Conservation (phyloP, 2,329 filamentous ascomycete species). For the Aureobasidium namibiae region DNA sequence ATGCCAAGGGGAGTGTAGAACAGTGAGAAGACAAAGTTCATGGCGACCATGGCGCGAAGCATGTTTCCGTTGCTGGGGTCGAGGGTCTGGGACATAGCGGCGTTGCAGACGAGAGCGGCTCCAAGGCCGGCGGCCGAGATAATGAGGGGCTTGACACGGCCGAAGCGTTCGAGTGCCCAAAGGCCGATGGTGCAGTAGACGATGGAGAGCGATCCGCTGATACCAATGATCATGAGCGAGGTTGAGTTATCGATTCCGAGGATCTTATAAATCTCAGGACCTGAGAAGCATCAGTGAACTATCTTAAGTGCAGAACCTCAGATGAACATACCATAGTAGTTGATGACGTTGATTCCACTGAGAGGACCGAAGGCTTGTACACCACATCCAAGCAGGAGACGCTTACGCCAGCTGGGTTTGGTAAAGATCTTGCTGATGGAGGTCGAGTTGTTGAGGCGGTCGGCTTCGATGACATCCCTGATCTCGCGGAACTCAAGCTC, state of each 20-base stretch:
- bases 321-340: conserved; percentile 15
- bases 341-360: conserved; percentile 15
- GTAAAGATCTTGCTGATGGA: conserved; percentile 52
- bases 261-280: conserved; percentile 17
- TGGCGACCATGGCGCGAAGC: conserved; percentile 38
- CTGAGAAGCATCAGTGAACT: too few species aligned
- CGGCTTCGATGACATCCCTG: conserved; percentile 52
- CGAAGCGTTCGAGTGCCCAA: conserved; percentile 33
- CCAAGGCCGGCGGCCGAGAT: conserved; percentile 37
- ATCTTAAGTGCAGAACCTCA: too few species aligned
- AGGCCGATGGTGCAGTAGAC: conserved; percentile 19
- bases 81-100: conserved; percentile 32
- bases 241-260: conserved; percentile 16
- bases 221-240: conserved; percentile 18
- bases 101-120: conserved; percentile 32
- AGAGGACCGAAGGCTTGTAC: conserved; percentile 16
- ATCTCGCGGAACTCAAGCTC: conserved; percentile 52
- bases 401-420: conserved; percentile 46
- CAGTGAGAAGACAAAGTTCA: conserved; percentile 40
- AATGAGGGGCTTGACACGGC: conserved; percentile 42
- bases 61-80: conserved; percentile 28
- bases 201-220: conserved; percentile 17
- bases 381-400: conserved; percentile 15
- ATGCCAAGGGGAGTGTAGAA: conserved; percentile 38
- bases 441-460: conserved; percentile 45